These are phyloP conservation scores for Bombardia bombarda DNA, from an alignment of 495 filamentous ascomycete species.

Conservation along the genomic window DNA sequence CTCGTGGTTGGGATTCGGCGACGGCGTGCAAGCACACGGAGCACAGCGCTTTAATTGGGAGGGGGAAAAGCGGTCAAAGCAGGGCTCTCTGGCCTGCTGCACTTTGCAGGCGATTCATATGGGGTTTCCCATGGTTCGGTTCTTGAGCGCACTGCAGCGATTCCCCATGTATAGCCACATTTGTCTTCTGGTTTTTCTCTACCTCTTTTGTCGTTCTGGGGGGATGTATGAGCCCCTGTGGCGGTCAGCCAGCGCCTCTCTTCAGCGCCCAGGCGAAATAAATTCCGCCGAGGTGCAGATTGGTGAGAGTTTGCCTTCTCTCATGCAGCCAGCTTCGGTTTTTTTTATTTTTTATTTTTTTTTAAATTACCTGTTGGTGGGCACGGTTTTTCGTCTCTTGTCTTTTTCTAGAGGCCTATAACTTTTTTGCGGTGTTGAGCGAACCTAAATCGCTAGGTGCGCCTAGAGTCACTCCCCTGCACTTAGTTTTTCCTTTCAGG, in stretches of 20 bases:
- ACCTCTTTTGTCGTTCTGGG: neutral
- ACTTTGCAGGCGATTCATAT: neutral
- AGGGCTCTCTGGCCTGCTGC: neutral
- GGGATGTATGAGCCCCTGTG: too few species aligned
- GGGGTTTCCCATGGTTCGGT: too few species aligned
- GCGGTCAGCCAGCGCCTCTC: conserved; percentile 7
- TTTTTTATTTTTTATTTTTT: conserved; percentile 1
- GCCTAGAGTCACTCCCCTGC: conserved; percentile 4
- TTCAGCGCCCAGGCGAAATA: conserved; percentile 2
- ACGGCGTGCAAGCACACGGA: neutral
- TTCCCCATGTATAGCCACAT: neutral
- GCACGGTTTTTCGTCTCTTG: neutral
- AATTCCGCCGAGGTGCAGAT: neutral
- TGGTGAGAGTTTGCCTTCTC: neutral
- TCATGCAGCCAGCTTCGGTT: neutral
- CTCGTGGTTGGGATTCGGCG: neutral
- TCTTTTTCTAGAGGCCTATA: conserved; percentile 1
- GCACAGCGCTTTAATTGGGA: too few species aligned
- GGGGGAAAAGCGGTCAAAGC: too few species aligned
- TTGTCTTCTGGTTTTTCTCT: conserved; percentile 8
- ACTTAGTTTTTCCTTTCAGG: conserved; percentile 4
- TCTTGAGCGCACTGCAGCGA: too few species aligned
- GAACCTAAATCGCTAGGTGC: too few species aligned
- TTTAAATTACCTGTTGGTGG: neutral
- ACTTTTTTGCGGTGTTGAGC: neutral